Percentiles rank a stretch among this genome's conserved stretches.
Conservation (phyloP, 2,329 filamentous ascomycete species). For the Penicillium sp. region DNA sequence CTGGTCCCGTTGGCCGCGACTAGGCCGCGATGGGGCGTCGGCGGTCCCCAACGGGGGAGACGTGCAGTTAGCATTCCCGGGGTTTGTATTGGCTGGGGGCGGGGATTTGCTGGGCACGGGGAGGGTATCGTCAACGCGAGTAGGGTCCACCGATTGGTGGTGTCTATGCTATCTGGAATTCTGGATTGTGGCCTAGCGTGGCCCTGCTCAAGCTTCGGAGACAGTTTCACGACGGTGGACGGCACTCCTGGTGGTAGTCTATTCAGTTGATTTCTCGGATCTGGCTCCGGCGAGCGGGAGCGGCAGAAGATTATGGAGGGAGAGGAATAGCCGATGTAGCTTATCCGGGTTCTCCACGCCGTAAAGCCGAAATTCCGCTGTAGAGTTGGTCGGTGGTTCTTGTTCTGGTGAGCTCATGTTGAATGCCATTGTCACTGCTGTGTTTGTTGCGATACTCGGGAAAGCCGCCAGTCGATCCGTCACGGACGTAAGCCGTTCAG, state of each 20-base stretch:
- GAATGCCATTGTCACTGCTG: background rate
- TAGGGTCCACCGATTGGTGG: background rate
- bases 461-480: background rate
- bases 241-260: too few species aligned
- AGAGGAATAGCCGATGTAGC: conserved; percentile 19
- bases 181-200: background rate
- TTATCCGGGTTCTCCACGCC: conserved; percentile 2
- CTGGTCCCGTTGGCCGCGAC: background rate
- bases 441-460: background rate
- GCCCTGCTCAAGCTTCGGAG: too few species aligned
- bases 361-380: conserved; percentile 1
- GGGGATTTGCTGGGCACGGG: background rate
- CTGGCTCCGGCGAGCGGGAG: conserved; percentile 11
- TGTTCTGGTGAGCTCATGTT: background rate
- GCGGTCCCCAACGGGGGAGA: conserved; percentile 3
- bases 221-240: too few species aligned
- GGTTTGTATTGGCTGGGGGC: conserved; percentile 12
- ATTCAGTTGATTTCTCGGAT: conserved; percentile 11
- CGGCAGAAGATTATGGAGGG: conserved; percentile 21
- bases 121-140: background rate
- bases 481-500: background rate
- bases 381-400: background rate
- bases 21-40: conserved; percentile 8
- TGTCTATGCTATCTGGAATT: background rate
- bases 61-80: conserved; percentile 11